Evolutionary conservation across 805 yeast genomes (phyloP).

Genomic region (Kluyveromyces nonfermentans): DNA sequence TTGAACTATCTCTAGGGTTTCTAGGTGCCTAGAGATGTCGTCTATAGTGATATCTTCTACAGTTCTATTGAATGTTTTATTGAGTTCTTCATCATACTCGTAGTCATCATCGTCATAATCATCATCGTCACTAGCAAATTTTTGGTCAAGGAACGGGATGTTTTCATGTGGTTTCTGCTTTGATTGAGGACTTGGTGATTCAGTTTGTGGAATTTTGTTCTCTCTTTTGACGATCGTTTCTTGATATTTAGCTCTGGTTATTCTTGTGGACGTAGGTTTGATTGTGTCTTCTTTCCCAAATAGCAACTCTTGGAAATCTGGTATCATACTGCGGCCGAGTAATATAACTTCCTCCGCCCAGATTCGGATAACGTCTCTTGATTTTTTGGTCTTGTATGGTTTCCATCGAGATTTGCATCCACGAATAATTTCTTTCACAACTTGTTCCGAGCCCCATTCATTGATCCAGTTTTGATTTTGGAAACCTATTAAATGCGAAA

Average conservation of each 20-base stretch:
- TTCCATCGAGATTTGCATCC: constrained; percentile 65
- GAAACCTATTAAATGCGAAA: constrained; percentile 68
- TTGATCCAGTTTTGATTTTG: constrained; percentile 48
- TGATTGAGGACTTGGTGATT: constrained; percentile 8
- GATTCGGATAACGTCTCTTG: constrained; percentile 39
- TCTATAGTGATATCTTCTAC: constrained; percentile 32
- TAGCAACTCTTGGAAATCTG: constrained; percentile 29
- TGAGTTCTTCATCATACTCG: constrained; percentile 28
- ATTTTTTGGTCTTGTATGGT: constrained; percentile 42
- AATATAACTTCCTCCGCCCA: constrained; percentile 61
- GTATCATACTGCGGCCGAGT: constrained; percentile 55
- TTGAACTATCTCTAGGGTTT: constrained; percentile 26
- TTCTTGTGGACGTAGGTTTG: not conserved
- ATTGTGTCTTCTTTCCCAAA: constrained; percentile 9
- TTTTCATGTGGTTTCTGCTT: constrained; percentile 5
- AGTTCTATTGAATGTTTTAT: constrained; percentile 30
- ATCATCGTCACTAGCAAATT: constrained; percentile 23
- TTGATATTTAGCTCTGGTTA: constrained; percentile 2
- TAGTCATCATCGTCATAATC: constrained; percentile 30
- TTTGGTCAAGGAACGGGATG: constrained; percentile 24
- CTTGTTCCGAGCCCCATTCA: constrained; percentile 54
- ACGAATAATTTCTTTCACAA: constrained; percentile 53
- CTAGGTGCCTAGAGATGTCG: constrained; percentile 30
- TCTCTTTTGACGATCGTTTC: constrained; percentile 1
- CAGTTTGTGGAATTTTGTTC: constrained; percentile 7